Evolutionary conservation across 768 basidiomycete species (phyloP).

Genomic region (Podaxis sp.): DNA sequence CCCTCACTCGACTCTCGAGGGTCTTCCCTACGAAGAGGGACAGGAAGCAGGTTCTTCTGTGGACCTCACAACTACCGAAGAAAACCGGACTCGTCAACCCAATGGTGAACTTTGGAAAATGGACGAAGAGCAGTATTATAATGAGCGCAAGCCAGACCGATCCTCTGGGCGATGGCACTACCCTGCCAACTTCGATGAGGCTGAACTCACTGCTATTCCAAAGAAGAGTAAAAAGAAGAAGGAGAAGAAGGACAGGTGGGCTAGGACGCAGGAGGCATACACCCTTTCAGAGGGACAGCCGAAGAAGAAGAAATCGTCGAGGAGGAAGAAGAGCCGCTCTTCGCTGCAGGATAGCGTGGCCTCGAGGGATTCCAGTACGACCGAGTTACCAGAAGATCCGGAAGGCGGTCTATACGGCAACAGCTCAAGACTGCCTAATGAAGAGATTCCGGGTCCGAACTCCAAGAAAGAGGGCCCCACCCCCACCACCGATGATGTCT

Average conservation of each 20-base stretch:
- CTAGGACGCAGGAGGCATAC: slow-evolving; percentile 84
- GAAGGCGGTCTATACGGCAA: slow-evolving; percentile 67
- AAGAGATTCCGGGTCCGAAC: slow-evolving; percentile 18
- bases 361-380: slow-evolving; percentile 40
- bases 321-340: slow-evolving; percentile 61
- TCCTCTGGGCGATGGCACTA: slow-evolving; percentile 77
- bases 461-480: slow-evolving; percentile 20
- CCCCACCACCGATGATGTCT: slow-evolving; percentile 49
- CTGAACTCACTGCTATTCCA: slow-evolving; percentile 35
- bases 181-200: slow-evolving; percentile 81
- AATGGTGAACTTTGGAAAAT: slow-evolving; percentile 69
- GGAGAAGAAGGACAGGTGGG: slow-evolving; percentile 87
- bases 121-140: slow-evolving; percentile 78
- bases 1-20: slow-evolving; percentile 65
- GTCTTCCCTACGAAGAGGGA: slow-evolving; percentile 76
- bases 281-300: slow-evolving; percentile 45
- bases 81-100: slow-evolving; percentile 30
- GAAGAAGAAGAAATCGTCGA: slow-evolving; percentile 43
- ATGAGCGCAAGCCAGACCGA: slow-evolving; percentile 38
- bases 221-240: slow-evolving; percentile 62
- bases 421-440: slow-evolving; percentile 17
- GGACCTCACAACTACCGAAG: slow-evolving; percentile 38
- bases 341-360: slow-evolving; percentile 31
- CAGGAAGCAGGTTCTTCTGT: slow-evolving; percentile 53
- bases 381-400: slow-evolving; percentile 70